These are phyloP conservation scores for Lichtheimia ornata DNA, from an alignment of 371 early-diverging fungal species.

Conservation along the genomic window DNA sequence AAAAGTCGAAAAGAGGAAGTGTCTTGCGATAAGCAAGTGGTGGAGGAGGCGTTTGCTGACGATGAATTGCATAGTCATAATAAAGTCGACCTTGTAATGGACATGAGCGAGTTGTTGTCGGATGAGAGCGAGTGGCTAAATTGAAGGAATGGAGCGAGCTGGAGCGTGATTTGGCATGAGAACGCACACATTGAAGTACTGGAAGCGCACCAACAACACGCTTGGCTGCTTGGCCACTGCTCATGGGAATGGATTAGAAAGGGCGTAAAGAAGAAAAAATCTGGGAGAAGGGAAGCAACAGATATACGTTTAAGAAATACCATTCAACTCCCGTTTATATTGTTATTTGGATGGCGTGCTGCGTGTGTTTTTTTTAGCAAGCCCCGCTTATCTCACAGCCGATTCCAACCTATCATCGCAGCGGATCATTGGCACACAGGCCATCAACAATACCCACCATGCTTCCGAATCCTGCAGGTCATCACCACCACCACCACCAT, in stretches of 20 bases:
- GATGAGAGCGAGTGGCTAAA: constrained; percentile 4
- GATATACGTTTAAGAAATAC: no score
- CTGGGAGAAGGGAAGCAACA: no score
- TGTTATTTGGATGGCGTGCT: no score
- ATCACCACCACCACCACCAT: no score
- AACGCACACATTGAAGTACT: constrained; percentile 1
- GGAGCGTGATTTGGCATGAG: constrained; percentile 4
- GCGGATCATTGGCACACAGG: no score
- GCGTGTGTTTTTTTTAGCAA: no score
- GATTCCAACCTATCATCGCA: no score
- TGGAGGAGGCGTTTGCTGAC: constrained; percentile 2
- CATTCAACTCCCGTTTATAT: no score
- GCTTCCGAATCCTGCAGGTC: no score
- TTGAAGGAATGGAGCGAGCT: constrained; percentile 2
- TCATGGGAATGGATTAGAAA: not conserved
- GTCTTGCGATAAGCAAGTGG: constrained; percentile 8
- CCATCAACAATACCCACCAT: no score
- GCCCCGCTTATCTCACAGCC: no score
- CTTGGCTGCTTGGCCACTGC: constrained; percentile 7
- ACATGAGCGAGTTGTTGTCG: constrained; percentile 1
- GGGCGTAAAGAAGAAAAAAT: no score
- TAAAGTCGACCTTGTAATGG: constrained; percentile 6
- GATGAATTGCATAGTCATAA: constrained; percentile 16
- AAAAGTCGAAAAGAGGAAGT: constrained; percentile 29
- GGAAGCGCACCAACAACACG: constrained; percentile 1